Evolutionary conservation across 2,329 filamentous ascomycete species (phyloP).

Genomic region (Aureobasidium lini): DNA sequence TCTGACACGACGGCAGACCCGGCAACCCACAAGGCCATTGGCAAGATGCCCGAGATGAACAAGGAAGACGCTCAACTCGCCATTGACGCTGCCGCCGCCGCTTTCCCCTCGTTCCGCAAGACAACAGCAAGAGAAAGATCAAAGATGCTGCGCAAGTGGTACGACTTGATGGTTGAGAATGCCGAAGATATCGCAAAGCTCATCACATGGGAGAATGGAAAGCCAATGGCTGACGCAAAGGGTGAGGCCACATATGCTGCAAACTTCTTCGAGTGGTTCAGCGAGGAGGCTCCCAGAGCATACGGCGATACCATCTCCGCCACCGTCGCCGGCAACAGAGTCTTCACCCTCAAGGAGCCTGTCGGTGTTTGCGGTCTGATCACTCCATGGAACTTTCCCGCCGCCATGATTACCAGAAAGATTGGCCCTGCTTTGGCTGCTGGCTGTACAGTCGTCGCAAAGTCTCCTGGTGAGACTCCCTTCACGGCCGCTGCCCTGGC

Average conservation of each 20-base stretch:
- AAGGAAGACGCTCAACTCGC: slow-evolving; percentile 69
- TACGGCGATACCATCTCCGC: slow-evolving; percentile 71
- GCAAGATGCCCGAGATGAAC: slow-evolving; percentile 77
- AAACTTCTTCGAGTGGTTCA: slow-evolving; percentile 74
- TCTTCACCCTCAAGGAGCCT: slow-evolving; percentile 74
- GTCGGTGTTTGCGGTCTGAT: slow-evolving; percentile 78
- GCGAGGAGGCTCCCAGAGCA: slow-evolving; percentile 64
- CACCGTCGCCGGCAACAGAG: slow-evolving; percentile 61
- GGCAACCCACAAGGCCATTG: slow-evolving; percentile 71
- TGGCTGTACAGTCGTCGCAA: slow-evolving; percentile 91
- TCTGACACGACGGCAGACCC: slow-evolving; percentile 52
- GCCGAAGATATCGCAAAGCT: slow-evolving; percentile 72
- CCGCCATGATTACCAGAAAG: slow-evolving; percentile 37
- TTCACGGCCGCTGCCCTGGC: slow-evolving; percentile 83
- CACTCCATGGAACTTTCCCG: slow-evolving; percentile 49
- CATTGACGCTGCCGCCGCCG: slow-evolving; percentile 73
- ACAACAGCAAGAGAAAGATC: slow-evolving; percentile 68
- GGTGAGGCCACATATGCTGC: slow-evolving; percentile 67
- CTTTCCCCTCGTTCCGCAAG: slow-evolving; percentile 63
- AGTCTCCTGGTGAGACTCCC: slow-evolving; percentile 86
- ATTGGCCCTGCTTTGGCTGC: slow-evolving; percentile 67
- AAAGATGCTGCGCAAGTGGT: slow-evolving; percentile 70
- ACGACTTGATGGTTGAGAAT: slow-evolving; percentile 71
- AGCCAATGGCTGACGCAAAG: slow-evolving; percentile 67
- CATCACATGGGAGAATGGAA: slow-evolving; percentile 87